Evolutionary conservation across 768 basidiomycete genomes (phyloP).

Genomic region (Sutorius australiensis): DNA sequence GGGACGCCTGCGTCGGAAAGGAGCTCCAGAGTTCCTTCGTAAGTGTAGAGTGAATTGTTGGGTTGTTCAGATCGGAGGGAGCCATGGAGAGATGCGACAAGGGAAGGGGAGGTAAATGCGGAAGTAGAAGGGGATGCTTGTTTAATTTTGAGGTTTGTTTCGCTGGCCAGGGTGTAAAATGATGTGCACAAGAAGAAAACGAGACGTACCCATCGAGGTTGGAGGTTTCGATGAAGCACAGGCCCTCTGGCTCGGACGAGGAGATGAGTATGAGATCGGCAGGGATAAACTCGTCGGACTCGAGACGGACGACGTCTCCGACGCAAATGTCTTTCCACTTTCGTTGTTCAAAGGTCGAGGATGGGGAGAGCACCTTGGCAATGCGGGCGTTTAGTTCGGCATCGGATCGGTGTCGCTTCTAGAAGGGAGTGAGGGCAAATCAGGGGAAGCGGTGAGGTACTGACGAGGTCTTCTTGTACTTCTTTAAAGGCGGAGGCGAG

Average conservation of each 20-base stretch:
- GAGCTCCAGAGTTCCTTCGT: slow-evolving; percentile 77
- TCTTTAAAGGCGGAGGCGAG: slow-evolving; percentile 96
- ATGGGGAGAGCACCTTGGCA: slow-evolving; percentile 66
- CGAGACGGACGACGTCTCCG: slow-evolving; percentile 88
- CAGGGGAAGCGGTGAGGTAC: neutral
- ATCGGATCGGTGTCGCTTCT: slow-evolving; percentile 98
- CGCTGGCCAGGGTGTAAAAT: slow-evolving; percentile 42
- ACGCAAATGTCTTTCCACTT: slow-evolving; percentile 90
- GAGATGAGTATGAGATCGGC: slow-evolving; percentile 87
- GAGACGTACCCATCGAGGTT: slow-evolving; percentile 87
- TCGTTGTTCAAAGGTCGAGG: slow-evolving; percentile 62
- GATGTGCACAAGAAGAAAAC: neutral
- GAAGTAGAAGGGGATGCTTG: slow-evolving; percentile 86
- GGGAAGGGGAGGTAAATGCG: slow-evolving; percentile 69
- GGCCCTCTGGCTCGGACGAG: slow-evolving; percentile 93
- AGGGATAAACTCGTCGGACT: slow-evolving; percentile 92
- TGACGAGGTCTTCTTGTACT: slow-evolving; percentile 82
- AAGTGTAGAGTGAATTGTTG: slow-evolving; percentile 96
- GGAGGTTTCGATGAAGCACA: slow-evolving; percentile 97
- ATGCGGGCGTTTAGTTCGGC: slow-evolving; percentile 81
- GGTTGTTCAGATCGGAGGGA: slow-evolving; percentile 93
- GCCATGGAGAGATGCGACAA: slow-evolving; percentile 71
- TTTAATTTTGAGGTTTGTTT: slow-evolving; percentile 99
- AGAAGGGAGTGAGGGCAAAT: slow-evolving; percentile 11
- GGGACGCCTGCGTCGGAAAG: slow-evolving; percentile 52